Conservation (phyloP, 2,329 filamentous ascomycete species). For the Fusarium begoniae region DNA sequence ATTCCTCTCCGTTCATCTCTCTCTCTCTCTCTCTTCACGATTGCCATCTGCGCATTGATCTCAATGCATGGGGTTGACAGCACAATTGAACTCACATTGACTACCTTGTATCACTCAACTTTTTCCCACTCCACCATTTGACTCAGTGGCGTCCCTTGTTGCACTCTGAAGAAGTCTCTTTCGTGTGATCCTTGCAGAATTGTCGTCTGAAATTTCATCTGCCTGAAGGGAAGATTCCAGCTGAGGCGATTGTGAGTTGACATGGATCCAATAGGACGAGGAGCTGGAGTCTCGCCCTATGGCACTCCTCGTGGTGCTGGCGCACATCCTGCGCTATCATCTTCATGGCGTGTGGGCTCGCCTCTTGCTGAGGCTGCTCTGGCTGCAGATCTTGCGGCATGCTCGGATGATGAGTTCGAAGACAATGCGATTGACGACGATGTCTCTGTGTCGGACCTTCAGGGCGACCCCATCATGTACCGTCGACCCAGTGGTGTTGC, state of each 20-base stretch:
- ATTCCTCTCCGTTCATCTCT: background rate
- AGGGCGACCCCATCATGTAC: slow-evolving; percentile 66
- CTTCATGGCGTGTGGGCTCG: slow-evolving; percentile 68
- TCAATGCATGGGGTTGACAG: background rate
- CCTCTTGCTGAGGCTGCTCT: slow-evolving; percentile 73
- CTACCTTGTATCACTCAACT: slow-evolving; percentile 23
- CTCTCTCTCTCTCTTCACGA: slow-evolving; percentile 6
- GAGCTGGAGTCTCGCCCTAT: slow-evolving; percentile 33
- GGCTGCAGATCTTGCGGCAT: slow-evolving; percentile 72
- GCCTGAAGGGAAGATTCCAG: slow-evolving; percentile 1
- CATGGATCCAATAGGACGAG: slow-evolving; percentile 34
- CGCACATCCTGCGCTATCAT: slow-evolving; percentile 43
- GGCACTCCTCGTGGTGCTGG: slow-evolving; percentile 34
- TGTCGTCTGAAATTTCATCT: slow-evolving; percentile 8
- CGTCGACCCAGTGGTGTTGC: slow-evolving; percentile 81
- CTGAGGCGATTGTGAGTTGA: slow-evolving; percentile 1
- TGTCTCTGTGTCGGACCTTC: slow-evolving; percentile 48
- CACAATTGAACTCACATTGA: slow-evolving; percentile 11
- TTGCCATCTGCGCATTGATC: slow-evolving; percentile 1
- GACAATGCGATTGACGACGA: slow-evolving; percentile 46
- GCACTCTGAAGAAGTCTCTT: slow-evolving; percentile 17
- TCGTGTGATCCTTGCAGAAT: slow-evolving; percentile 13
- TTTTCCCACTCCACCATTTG: slow-evolving; percentile 17
- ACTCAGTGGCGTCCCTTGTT: slow-evolving; percentile 16
- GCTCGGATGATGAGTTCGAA: slow-evolving; percentile 63